Evolutionary conservation across 441 rosid species (phyloP), one percentile per base, ranked within the genome.

Genomic region (Viola pubescens): DNA sequence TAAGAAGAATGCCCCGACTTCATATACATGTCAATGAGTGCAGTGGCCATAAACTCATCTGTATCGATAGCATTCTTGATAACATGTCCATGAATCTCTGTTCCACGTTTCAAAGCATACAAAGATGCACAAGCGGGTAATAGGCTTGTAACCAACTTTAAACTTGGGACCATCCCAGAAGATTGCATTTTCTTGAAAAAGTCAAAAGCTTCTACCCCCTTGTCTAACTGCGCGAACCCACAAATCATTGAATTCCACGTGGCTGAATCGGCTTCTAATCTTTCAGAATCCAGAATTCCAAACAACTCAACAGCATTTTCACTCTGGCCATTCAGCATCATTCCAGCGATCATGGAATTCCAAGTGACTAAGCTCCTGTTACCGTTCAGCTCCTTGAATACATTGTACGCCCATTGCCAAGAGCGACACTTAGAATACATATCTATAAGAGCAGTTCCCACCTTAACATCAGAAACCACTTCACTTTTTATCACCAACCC

Each of bases 241-340:
- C 81, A 77, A 41, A 83, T 80, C 69, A 83, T 67, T 5, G 89
- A 83, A 66, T 86, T 86, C 87, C 89, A 86, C 6, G 87, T 82
- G 7, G 82, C 82, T 47, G 86, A 76, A 79, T 86, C 86, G 14
- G 88, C 85, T 53, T 77, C 72, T 58, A 77, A 39, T 59, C 82
- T 81, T 72, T 86, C 79, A 4, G 67, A 67, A 56, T 64, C 73
- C 52, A 84, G 16, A 71, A 56, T 57, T 68, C 81, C 76, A 61
- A 84, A 86, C 57, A 84, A 69, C 70, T 71, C 73, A 54, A 78
- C 68, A 47, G 90, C 83, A 37, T 19, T 63, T 51, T 71, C 81
- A 67, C 65, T 73, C 65, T 72, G 80, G 56, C 70, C 78, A 62
- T 79, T 82, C 52, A 75, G 49, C 86, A 84, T 82, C 86, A 82